Evolutionary conservation across 2,329 filamentous ascomycete species (phyloP).

Genomic region (Aureobasidium mangrovei): DNA sequence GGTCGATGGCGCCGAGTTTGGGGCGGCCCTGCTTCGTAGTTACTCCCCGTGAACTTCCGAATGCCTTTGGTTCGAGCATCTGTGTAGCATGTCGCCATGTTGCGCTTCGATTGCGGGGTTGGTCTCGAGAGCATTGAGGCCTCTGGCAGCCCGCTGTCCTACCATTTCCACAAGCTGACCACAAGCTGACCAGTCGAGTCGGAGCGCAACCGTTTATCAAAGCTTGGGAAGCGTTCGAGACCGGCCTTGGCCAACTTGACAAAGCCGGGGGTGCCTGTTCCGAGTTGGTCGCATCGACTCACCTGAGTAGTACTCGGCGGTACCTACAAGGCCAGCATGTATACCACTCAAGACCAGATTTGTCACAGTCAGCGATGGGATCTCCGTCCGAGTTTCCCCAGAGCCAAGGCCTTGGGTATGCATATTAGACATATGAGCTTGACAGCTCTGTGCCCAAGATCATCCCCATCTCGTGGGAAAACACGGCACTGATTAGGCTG

Average conservation of each 20-base stretch:
- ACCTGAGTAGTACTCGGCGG: not conserved
- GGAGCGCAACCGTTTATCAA: not conserved
- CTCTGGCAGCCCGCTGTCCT: not conserved
- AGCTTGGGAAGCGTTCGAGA: conserved; percentile 5
- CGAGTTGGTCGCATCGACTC: not conserved
- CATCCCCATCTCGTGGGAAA: too few species aligned
- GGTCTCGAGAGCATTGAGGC: not conserved
- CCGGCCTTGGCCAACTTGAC: not conserved
- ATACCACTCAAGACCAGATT: conserved; percentile 4
- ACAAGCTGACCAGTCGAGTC: not conserved
- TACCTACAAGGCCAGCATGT: not conserved
- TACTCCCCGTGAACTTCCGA: conserved; percentile 10
- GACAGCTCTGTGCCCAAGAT: not conserved
- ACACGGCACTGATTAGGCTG: not conserved
- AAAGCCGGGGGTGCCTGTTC: conserved; percentile 1
- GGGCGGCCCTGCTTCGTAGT: conserved; percentile 11
- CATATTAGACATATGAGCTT: conserved; percentile 5
- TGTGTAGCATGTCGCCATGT: not conserved
- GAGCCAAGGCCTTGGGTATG: not conserved
- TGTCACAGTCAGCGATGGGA: not conserved
- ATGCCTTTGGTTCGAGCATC: not conserved
- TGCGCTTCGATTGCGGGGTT: not conserved
- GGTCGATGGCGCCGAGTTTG: conserved; percentile 9
- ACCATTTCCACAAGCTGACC: not conserved
- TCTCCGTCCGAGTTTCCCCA: conserved; percentile 7